Percentiles rank a stretch among this genome's conserved stretches.
Conservation (phyloP, 2,329 filamentous ascomycete species). For the Geoglossum cookeanum region DNA sequence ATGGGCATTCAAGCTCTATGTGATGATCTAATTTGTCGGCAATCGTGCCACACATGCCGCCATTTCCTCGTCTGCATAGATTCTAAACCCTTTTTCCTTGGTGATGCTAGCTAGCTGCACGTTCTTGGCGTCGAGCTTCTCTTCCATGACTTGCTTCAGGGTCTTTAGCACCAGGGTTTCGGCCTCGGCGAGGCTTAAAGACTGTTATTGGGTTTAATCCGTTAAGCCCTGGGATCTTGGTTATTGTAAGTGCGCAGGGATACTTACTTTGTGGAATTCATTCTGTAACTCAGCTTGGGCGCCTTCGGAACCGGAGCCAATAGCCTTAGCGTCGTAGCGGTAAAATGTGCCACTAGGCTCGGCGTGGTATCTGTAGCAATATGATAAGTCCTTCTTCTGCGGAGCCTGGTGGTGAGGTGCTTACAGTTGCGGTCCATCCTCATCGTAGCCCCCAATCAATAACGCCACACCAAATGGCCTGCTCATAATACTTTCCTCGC, state of each 20-base stretch:
- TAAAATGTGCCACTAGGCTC: constrained; percentile 98
- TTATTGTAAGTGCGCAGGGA: neutral
- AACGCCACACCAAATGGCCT: constrained; percentile 91
- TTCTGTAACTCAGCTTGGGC: constrained; percentile 96
- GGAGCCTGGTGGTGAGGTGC: constrained; percentile 13
- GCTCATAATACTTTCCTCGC: constrained; percentile 97
- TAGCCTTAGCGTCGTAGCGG: constrained; percentile 96
- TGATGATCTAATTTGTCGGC: constrained; percentile 24
- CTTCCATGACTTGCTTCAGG: constrained; percentile 98
- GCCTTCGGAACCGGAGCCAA: constrained; percentile 90
- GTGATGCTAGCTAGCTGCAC: constrained; percentile 96
- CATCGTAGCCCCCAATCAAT: constrained; percentile 90
- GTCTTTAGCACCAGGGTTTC: constrained; percentile 95
- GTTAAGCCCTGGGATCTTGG: neutral
- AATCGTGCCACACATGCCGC: constrained; percentile 73
- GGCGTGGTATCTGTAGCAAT: constrained; percentile 55
- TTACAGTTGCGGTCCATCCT: constrained; percentile 81
- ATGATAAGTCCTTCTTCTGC: neutral
- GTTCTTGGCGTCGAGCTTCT: constrained; percentile 98
- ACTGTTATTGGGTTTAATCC: constrained; percentile 27
- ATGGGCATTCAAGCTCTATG: neutral
- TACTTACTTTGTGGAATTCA: constrained; percentile 73
- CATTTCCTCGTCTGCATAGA: constrained; percentile 98
- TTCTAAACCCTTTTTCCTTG: constrained; percentile 92
- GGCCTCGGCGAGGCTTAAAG: constrained; percentile 76